Evolutionary conservation across 1,139 yeast species (phyloP).

Genomic region (Hemisphaericaspora subhashii): DNA sequence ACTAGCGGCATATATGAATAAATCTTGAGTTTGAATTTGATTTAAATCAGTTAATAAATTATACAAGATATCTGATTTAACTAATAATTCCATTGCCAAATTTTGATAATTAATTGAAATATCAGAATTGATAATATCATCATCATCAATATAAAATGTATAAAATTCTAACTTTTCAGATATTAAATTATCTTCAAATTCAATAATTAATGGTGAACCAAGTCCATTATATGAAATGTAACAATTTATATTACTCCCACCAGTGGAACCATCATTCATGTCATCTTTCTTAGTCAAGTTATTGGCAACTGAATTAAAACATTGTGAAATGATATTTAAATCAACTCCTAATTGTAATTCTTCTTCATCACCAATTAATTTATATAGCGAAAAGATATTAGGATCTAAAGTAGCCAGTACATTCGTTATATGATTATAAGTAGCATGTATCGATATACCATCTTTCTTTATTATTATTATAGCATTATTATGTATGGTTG

Average conservation of each 20-base stretch:
- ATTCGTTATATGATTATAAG: conserved; percentile 39
- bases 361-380: conserved; percentile 16
- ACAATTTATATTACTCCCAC: conserved; percentile 30
- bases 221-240: conserved; percentile 47
- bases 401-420: conserved; percentile 39
- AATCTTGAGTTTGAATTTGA: conserved; percentile 60
- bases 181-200: conserved; percentile 69
- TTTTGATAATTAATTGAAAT: conserved; percentile 19
- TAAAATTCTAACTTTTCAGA: conserved; percentile 71
- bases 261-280: conserved; percentile 16
- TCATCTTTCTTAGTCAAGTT: conserved; percentile 5
- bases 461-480: conserved; percentile 32
- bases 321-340: conserved; percentile 33
- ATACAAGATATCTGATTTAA: conserved; percentile 64
- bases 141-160: conserved; percentile 50
- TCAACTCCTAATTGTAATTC: conserved; percentile 42
- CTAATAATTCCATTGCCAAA: conserved; percentile 64
- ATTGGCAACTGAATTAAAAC: conserved; percentile 28
- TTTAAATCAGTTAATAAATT: conserved; percentile 68
- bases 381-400: conserved; percentile 34
- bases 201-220: conserved; percentile 67
- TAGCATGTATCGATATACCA: conserved; percentile 38
- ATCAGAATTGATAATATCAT: conserved; percentile 33
- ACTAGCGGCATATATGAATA: conserved; percentile 44
- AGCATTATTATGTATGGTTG: conserved; percentile 36